Conservation (phyloP, 495 filamentous ascomycete genomes). For the Friedmanniomyces endolithicus region DNA sequence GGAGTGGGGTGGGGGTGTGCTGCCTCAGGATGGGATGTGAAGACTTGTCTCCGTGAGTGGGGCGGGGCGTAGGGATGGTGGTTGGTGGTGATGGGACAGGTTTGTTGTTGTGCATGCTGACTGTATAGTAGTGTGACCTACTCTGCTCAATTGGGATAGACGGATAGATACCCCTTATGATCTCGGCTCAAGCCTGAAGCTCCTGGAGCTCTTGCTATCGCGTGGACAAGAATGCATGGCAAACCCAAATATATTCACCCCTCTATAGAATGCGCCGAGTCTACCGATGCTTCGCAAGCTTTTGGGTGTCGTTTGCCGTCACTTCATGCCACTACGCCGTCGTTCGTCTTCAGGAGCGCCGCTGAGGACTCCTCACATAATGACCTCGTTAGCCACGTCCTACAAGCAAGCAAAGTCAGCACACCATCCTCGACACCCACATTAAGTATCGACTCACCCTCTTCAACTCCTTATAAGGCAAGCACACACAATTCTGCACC, state of each 20-base stretch:
- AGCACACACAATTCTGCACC: conserved; percentile 95
- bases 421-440: neutral
- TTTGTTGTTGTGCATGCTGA: too few relatives aligned
- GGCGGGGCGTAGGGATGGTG: too few relatives aligned
- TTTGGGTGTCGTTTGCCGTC: neutral
- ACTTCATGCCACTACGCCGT: neutral
- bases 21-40: neutral
- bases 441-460: conserved; percentile 49
- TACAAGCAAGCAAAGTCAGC: conserved; percentile 3
- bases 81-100: too few relatives aligned
- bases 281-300: neutral
- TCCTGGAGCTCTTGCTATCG: too few relatives aligned
- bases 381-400: conserved; percentile 23
- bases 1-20: neutral
- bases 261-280: neutral
- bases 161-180: too few relatives aligned
- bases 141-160: too few relatives aligned
- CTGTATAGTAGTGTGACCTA: too few relatives aligned
- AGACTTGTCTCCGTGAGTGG: too few relatives aligned
- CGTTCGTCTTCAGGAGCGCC: neutral
- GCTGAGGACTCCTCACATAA: conserved; percentile 9
- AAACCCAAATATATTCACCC: too few relatives aligned
- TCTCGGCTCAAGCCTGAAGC: too few relatives aligned
- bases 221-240: too few relatives aligned
- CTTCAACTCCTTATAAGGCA: conserved; percentile 98